Conservation (phyloP, 1,139 yeast species). For the Trichomonascaceae sp. region DNA sequence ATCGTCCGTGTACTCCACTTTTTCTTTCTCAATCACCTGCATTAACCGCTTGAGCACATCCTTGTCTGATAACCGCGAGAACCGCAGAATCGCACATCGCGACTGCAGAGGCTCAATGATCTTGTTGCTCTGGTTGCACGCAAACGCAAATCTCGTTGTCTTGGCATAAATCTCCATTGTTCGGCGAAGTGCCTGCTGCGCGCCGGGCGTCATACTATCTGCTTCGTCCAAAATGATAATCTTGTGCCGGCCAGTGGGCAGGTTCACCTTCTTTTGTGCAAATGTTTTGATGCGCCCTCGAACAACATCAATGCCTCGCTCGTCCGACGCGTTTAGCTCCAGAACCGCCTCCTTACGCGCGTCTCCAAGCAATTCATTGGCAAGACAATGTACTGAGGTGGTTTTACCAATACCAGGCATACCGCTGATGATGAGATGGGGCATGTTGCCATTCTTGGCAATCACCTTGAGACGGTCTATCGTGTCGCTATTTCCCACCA, state of each 20-base stretch:
- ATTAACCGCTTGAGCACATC: conserved; percentile 70
- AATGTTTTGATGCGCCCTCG: conserved; percentile 85
- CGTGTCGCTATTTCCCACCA: conserved; percentile 90
- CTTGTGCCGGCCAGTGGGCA: conserved; percentile 69
- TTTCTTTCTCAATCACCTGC: conserved; percentile 57
- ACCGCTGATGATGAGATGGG: conserved; percentile 88
- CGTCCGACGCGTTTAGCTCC: conserved; percentile 93
- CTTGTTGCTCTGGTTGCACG: conserved; percentile 88
- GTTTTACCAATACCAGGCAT: conserved; percentile 97
- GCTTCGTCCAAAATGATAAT: conserved; percentile 89
- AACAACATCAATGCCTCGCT: conserved; percentile 91
- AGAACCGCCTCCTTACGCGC: conserved; percentile 70
- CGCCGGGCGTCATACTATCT: conserved; percentile 97
- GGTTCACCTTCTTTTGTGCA: conserved; percentile 80
- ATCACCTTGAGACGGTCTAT: conserved; percentile 72
- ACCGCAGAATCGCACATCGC: conserved; percentile 89
- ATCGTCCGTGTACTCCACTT: conserved; percentile 71
- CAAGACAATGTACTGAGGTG: conserved; percentile 83
- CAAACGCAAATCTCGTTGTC: conserved; percentile 93
- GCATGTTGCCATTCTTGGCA: conserved; percentile 90
- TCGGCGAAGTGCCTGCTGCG: conserved; percentile 92
- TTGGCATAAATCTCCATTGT: conserved; percentile 94
- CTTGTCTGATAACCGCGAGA: conserved; percentile 66
- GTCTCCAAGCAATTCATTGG: conserved; percentile 68
- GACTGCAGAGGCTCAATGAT: conserved; percentile 95